Conservation (phyloP, 306 rosid species). For the Medicago arabica region DNA sequence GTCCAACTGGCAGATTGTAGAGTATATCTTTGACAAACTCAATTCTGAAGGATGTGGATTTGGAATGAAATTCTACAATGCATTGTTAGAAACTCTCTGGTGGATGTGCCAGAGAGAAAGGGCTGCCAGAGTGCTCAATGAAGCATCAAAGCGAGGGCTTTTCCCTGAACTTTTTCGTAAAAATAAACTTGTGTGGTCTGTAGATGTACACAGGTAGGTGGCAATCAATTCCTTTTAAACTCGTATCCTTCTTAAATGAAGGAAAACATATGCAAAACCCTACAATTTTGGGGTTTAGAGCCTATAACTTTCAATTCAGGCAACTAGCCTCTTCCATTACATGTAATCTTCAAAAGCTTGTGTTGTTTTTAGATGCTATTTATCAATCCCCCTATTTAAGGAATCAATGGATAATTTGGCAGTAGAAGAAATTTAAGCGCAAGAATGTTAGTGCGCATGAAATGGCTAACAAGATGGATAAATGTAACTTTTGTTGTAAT, state of each 20-base stretch:
- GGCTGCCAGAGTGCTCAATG: constrained; percentile 88
- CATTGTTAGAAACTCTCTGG: constrained; percentile 96
- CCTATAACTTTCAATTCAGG: constrained; percentile 18
- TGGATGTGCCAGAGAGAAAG: constrained; percentile 91
- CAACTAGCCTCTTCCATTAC: constrained; percentile 33
- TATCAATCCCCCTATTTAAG: constrained; percentile 11
- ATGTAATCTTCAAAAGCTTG: constrained; percentile 19
- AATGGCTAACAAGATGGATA: constrained; percentile 18
- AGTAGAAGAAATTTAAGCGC: constrained; percentile 16
- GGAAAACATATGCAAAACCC: constrained; percentile 26
- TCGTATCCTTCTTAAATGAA: constrained; percentile 21
- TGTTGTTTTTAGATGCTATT: constrained; percentile 17
- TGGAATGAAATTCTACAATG: constrained; percentile 85
- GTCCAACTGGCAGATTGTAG: constrained; percentile 98
- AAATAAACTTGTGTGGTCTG: constrained; percentile 84
- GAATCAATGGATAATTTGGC: constrained; percentile 21
- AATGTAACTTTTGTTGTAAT: constrained; percentile 20
- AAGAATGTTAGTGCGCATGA: constrained; percentile 20
- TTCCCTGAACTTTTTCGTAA: constrained; percentile 87
- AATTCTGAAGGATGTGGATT: constrained; percentile 84
- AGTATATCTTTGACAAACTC: constrained; percentile 93
- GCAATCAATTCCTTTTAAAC: constrained; percentile 34
- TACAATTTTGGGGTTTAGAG: constrained; percentile 17
- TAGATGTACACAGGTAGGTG: constrained; percentile 87
- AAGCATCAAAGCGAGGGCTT: constrained; percentile 87